A percentile compares a stretch with the other conserved stretches of the same genome.
phyloP scores from a whole-genome alignment of 208 protist genomes.

The Angomonas deanei region DNA sequence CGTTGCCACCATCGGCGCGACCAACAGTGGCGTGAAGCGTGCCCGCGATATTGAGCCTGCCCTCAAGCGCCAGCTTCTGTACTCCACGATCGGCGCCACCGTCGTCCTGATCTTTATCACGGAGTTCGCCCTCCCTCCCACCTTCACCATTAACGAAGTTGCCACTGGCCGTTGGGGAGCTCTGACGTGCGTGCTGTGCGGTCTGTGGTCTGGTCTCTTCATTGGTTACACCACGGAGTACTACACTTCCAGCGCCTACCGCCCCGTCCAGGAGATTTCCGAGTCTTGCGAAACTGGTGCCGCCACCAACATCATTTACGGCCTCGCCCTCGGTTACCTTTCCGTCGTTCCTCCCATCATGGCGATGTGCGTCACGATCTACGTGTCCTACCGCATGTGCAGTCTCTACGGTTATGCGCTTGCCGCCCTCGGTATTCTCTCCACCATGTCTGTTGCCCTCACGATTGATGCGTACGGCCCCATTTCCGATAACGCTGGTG shows the following conservation, averaged over 20 bases:
- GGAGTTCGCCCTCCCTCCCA: slow-evolving; percentile 44
- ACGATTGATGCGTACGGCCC: slow-evolving; percentile 95
- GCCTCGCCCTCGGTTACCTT: slow-evolving; percentile 91
- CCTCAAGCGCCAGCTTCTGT: slow-evolving; percentile 73
- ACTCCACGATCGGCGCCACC: slow-evolving; percentile 68
- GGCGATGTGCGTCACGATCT: slow-evolving; percentile 86
- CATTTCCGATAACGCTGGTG: slow-evolving; percentile 94
- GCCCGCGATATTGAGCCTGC: slow-evolving; percentile 68
- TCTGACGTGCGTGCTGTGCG: slow-evolving; percentile 67
- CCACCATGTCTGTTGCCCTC: slow-evolving; percentile 85
- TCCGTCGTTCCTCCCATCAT: slow-evolving; percentile 88
- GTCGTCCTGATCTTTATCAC: slow-evolving; percentile 58
- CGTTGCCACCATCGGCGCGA: slow-evolving; percentile 54
- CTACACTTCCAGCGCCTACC: slow-evolving; percentile 88
- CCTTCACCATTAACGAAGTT: slow-evolving; percentile 36
- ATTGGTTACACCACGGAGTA: slow-evolving; percentile 92
- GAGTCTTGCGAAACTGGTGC: slow-evolving; percentile 83
- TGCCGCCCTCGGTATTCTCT: slow-evolving; percentile 94
- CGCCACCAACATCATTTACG: slow-evolving; percentile 93
- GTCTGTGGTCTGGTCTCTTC: slow-evolving; percentile 76
- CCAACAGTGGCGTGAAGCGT: slow-evolving; percentile 40
- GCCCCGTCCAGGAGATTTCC: slow-evolving; percentile 74
- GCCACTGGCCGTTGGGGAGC: slow-evolving; percentile 53
- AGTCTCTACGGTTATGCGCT: slow-evolving; percentile 90
- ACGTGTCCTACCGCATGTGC: slow-evolving; percentile 70